Base-by-base conservation (phyloP, 2,329 filamentous ascomycete species). In the Pseudocercospora ulei region DNA sequence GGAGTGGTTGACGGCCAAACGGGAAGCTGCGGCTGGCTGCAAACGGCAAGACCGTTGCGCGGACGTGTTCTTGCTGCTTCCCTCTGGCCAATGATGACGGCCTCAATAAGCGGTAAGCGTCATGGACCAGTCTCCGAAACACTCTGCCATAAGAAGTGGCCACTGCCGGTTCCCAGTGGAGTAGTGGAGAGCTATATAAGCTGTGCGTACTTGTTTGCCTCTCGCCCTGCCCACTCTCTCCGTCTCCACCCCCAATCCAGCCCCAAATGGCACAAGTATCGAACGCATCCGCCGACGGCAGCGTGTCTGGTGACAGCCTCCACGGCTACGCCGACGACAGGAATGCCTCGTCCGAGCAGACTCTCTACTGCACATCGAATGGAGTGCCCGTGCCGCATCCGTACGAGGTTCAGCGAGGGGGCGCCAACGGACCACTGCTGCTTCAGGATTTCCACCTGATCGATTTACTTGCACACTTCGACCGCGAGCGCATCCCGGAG, bases 341-440 rank as follows among this genome's bases (percentile, higher is more conserved):
- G 34, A 61, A 65, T 27, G 56, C 65, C 7, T 55, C 57, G 5
- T 59, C 63, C 2, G 53, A 67, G 41, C 61, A 69, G 34, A 63
- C 64, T 8, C 44, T 71, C 8, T 78, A 78, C 57, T 64, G 69
- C 18, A 71, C 72, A 27, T 69, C 66, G 58, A 76, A 74, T 56
- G 71, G 71, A 39, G 66, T 64, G 1, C 72, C 73, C 1, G 65
- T 73, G 48, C 64, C 73, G 5, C 72, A 77, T 47, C 71, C 72
- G 1, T 75, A 76, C 49, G 72, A 73, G 51, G 54, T 66, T 0
- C 72, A 76, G 57, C 62, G 72, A 17, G 68, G 62, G 3, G 72
- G 72, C 48, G 69, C 73, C 49, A 73, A 71, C 27, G 74, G 74
- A 0, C 73, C 73, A 18, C 63, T 77, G 0, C 65, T 78, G 1